These are phyloP conservation scores for Raphanus raphanistrum DNA, from an alignment of 345 rosid species.

Conservation along the genomic window DNA sequence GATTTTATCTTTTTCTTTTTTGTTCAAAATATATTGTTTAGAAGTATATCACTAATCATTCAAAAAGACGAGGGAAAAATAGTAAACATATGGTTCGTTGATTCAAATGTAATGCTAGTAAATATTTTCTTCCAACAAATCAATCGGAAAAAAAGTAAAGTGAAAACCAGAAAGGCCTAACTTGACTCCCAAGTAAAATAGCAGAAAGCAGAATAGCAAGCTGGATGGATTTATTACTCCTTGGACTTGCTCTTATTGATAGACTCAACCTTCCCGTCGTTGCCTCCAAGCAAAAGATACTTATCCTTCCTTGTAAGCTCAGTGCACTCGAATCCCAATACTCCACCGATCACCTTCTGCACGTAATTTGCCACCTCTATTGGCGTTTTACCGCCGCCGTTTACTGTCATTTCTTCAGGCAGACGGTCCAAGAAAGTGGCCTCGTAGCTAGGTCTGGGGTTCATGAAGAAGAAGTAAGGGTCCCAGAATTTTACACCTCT, in stretches of 20 bases:
- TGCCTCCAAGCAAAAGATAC: constrained; percentile 83
- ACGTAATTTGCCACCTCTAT: constrained; percentile 93
- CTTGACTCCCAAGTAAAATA: constrained; percentile 26
- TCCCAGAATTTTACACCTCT: constrained; percentile 97
- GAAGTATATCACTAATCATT: background rate
- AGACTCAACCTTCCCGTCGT: constrained; percentile 93
- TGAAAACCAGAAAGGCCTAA: constrained; percentile 13
- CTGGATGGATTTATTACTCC: constrained; percentile 2
- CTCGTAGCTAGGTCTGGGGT: constrained; percentile 86
- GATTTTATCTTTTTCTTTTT: background rate
- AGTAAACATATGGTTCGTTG: background rate
- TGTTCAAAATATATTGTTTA: background rate
- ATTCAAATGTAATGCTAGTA: constrained; percentile 4
- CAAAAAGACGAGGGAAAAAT: background rate
- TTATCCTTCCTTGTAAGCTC: constrained; percentile 84
- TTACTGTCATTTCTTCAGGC: constrained; percentile 77
- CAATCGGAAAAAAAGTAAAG: background rate
- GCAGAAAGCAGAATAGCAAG: background rate
- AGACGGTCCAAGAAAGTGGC: constrained; percentile 79
- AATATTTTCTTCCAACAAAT: background rate
- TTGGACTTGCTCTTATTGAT: constrained; percentile 48
- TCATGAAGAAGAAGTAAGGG: constrained; percentile 92
- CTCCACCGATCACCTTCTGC: constrained; percentile 76
- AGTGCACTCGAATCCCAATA: constrained; percentile 81
- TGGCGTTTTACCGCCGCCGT: constrained; percentile 82